Conservation (phyloP, 1,139 yeast genomes). For the Diutina neorugosa region DNA sequence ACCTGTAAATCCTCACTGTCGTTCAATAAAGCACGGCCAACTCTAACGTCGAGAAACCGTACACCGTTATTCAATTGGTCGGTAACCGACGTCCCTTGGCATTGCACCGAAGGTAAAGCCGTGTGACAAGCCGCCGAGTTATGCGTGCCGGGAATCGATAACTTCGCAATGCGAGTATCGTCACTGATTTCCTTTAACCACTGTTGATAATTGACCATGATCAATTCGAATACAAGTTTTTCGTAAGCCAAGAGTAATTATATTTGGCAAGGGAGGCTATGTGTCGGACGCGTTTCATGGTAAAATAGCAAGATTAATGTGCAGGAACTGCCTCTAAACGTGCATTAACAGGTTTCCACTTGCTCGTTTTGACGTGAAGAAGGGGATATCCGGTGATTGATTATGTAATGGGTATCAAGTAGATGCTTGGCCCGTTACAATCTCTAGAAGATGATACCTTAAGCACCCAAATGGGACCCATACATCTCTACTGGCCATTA, state of each 20-base stretch:
- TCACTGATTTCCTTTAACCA: constrained; percentile 52
- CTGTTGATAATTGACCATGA: constrained; percentile 28
- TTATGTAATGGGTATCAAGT: not conserved
- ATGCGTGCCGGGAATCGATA: constrained; percentile 74
- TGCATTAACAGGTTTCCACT: not conserved
- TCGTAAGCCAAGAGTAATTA: constrained; percentile 46
- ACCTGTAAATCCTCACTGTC: constrained; percentile 50
- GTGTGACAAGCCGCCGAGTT: constrained; percentile 65
- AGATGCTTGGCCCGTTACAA: not conserved
- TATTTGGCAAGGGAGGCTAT: constrained; percentile 27
- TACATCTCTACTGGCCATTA: not conserved
- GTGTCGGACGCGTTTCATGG: constrained; percentile 43
- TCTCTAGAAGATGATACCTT: not conserved
- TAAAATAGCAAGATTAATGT: not conserved
- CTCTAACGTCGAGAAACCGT: constrained; percentile 59
- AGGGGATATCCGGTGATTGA: not conserved
- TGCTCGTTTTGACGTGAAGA: not conserved
- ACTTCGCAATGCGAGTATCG: constrained; percentile 35
- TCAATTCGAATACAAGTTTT: constrained; percentile 4
- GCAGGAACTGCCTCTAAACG: not conserved
- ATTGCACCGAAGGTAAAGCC: constrained; percentile 71
- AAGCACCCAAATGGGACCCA: not conserved
- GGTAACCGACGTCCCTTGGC: constrained; percentile 53
- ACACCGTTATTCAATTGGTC: constrained; percentile 64
- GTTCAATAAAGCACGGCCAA: constrained; percentile 36